Percentiles rank a stretch among this genome's conserved stretches.
These are phyloP conservation scores for Colletotrichum liaoningense DNA, from an alignment of 2,329 filamentous ascomycete species.

Conservation along the genomic window DNA sequence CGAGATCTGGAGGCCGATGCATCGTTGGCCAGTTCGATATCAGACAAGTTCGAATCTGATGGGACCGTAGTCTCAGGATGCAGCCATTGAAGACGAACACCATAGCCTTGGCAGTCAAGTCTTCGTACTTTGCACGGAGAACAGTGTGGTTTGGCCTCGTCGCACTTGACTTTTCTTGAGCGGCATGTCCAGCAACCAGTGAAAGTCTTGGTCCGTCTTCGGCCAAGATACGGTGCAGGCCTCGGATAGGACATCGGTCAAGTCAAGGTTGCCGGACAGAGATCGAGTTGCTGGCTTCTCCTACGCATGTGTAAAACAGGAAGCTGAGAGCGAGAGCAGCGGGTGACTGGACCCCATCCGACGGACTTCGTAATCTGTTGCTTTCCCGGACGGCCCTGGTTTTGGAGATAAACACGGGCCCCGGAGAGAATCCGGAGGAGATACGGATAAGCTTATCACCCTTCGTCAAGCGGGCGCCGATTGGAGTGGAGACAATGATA, in stretches of 20 bases:
- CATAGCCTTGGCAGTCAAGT: conserved; percentile 46
- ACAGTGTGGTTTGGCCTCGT: conserved; percentile 46
- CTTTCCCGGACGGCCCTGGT: background rate
- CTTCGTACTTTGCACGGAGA: conserved; percentile 42
- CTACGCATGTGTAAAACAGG: background rate
- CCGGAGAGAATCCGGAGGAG: background rate
- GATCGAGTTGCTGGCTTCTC: background rate
- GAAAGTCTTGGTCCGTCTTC: conserved; percentile 43
- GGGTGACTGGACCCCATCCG: background rate
- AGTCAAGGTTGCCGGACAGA: background rate
- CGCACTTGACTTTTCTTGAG: conserved; percentile 46
- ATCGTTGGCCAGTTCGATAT: background rate
- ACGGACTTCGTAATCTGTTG: background rate
- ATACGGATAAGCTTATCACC: background rate
- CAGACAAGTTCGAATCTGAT: background rate
- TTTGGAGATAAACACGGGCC: background rate
- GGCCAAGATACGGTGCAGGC: background rate
- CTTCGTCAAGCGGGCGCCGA: background rate
- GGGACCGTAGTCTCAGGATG: conserved; percentile 13
- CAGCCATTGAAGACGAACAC: conserved; percentile 44
- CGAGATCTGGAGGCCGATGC: no score
- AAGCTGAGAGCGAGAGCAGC: background rate
- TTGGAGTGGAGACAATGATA: background rate
- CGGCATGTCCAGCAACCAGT: conserved; percentile 51
- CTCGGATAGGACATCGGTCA: background rate